Evolutionary conservation across 1,284 basidiomycete genomes (phyloP).

Genomic region (Uromyces viciae-fabae): DNA sequence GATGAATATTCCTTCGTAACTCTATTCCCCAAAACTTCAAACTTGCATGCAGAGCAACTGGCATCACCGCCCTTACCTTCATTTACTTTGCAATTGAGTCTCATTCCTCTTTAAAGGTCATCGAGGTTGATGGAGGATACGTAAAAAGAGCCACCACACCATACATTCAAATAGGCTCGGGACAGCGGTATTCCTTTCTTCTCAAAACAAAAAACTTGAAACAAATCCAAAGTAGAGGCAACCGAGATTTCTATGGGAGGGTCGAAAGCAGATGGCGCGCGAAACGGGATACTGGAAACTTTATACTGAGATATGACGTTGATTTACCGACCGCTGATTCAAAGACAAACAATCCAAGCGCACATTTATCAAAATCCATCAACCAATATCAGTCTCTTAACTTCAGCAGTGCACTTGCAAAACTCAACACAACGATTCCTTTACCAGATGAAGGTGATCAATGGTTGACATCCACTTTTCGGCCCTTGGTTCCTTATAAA

Average conservation of each 20-base stretch:
- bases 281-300: conserved; percentile 14
- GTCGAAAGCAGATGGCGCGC: conserved; percentile 38
- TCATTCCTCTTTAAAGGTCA: conserved; percentile 16
- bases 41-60: conserved; percentile 20
- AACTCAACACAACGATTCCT: conserved; percentile 12
- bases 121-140: conserved; percentile 40
- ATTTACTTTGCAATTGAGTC: conserved; percentile 41
- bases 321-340: background rate
- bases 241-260: conserved; percentile 28
- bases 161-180: conserved; percentile 19
- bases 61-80: conserved; percentile 38
- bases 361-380: too few relatives aligned
- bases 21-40: background rate
- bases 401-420: background rate
- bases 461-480: conserved; percentile 22
- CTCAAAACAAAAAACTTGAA: conserved; percentile 25
- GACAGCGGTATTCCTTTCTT: conserved; percentile 43
- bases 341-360: too few relatives aligned
- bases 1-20: background rate
- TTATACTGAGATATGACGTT: conserved; percentile 31
- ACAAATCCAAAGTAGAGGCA: background rate
- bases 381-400: background rate
- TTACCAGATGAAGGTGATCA: conserved; percentile 19
- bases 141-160: background rate
- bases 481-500: conserved; percentile 7